phyloP scores from a whole-genome alignment of 805 yeast genomes.

The Saturnispora sekii region DNA sequence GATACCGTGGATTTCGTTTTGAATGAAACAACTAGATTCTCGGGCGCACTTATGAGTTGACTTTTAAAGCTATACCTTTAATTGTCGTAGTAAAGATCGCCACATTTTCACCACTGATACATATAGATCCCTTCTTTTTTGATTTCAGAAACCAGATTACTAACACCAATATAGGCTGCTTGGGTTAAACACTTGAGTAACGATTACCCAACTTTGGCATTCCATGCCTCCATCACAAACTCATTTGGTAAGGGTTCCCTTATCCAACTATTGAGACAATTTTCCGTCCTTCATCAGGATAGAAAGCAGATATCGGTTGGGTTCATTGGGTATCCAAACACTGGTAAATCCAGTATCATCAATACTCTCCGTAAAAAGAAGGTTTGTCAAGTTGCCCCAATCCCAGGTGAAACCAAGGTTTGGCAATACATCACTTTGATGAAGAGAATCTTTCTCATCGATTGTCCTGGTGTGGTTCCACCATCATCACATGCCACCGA shows the following conservation, averaged over 20 bases:
- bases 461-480: slow-evolving; percentile 98
- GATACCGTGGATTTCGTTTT: too few relatives aligned
- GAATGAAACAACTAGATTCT: slow-evolving; percentile 20
- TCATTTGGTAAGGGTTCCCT: slow-evolving; percentile 97
- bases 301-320: slow-evolving; percentile 96
- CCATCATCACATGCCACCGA: slow-evolving; percentile 85
- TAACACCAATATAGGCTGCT: slow-evolving; percentile 58
- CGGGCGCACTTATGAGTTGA: slow-evolving; percentile 79
- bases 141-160: slow-evolving; percentile 7
- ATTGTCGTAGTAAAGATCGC: slow-evolving; percentile 82
- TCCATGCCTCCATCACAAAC: slow-evolving; percentile 95
- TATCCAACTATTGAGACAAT: slow-evolving; percentile 88
- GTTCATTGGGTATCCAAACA: slow-evolving; percentile 93
- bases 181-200: slow-evolving; percentile 96
- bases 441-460: slow-evolving; percentile 92
- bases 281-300: slow-evolving; percentile 81
- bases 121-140: slow-evolving; percentile 1
- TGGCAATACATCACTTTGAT: slow-evolving; percentile 98
- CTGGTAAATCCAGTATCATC: slow-evolving; percentile 95
- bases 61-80: slow-evolving; percentile 2
- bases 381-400: slow-evolving; percentile 95
- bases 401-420: slow-evolving; percentile 97
- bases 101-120: slow-evolving; percentile 41
- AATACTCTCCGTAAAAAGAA: slow-evolving; percentile 90
- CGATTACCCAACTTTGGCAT: slow-evolving; percentile 88